Base-by-base conservation (phyloP, 2,329 filamentous ascomycete species). In the Arthroderma sp. region DNA sequence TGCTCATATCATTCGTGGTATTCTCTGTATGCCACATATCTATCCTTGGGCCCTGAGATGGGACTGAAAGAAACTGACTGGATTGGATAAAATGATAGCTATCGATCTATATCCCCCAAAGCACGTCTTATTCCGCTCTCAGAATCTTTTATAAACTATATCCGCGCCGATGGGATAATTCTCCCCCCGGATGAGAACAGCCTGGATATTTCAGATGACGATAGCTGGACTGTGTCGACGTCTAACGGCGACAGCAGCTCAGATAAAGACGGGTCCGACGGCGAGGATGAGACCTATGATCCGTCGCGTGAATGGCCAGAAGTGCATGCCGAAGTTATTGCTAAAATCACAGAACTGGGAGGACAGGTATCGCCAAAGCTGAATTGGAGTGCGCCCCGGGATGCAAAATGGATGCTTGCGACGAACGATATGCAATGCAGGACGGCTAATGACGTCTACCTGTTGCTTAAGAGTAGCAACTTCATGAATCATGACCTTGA, bases 301-400 rank as follows among this genome's bases (percentile, higher is more conserved):
- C 73, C 75, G 71, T 82, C 80, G 1, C 67, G 68, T 31, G 70
- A 75, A 52, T 85, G 82, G 82, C 70, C 83, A 7, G 85, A 88
- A 37, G 80, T 91, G 1, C 93, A 98, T 71, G 76, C 83, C 47
- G 73, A 80, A 58, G 89, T 98, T 70, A 86, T 85, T 68, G 76
- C 81, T 23, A 87, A 81, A 43, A 96, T 98, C 61, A 73, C 77
- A 11, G 86, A 91, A 64, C 80, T 97, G 0, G 91, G 88, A 15
- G 91, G 91, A 59, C 83, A 85, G 60, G 91, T 95, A 7, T 85
- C 87, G 1, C 93, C 93, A 0, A 98, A 98, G 72, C 76, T 98
- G 51, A 97, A 97, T 75, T 98, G 93, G 93, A 96, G 91, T 4
- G 85, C 90, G 2, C 93, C 93, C 2, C 95, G 96, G 71, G 93